Percentiles rank a stretch among this genome's conserved stretches.
Conservation (phyloP, 257 asterid genomes). For the Fraxinus quadrangulata region DNA sequence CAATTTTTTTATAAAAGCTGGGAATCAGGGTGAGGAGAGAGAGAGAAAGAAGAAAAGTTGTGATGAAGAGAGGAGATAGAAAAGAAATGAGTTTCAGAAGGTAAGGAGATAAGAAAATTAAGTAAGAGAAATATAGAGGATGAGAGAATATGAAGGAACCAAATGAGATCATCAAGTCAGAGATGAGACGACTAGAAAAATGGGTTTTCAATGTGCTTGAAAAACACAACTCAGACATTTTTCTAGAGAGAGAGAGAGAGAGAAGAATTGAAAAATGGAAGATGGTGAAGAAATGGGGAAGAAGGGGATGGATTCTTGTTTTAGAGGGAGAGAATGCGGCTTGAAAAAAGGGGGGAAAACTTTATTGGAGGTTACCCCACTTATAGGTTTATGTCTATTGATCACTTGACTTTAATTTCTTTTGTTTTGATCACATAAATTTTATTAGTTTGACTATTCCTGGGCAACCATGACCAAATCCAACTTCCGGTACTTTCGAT, state of each 20-base stretch:
- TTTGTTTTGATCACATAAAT: neutral
- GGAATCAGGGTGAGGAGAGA: conserved; percentile 36
- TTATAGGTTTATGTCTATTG: neutral
- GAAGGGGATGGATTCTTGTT: conserved; percentile 27
- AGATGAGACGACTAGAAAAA: conserved; percentile 41
- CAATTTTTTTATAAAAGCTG: conserved; percentile 4
- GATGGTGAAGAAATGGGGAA: conserved; percentile 44
- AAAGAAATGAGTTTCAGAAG: conserved; percentile 55
- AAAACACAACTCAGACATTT: conserved; percentile 56
- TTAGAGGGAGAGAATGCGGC: conserved; percentile 58
- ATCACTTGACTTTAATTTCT: neutral
- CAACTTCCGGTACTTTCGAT: neutral
- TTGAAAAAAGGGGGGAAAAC: conserved; percentile 60
- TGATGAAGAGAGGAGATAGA: conserved; percentile 36
- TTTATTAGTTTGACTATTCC: neutral
- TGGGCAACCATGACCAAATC: neutral
- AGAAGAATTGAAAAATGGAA: conserved; percentile 34
- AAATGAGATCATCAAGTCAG: conserved; percentile 41
- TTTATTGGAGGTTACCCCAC: neutral
- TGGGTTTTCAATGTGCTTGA: conserved; percentile 26
- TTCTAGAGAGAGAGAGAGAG: neutral
- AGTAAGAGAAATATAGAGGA: conserved; percentile 27
- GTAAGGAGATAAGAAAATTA: conserved; percentile 57
- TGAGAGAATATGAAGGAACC: conserved; percentile 42
- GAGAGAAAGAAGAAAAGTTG: conserved; percentile 34